Base-by-base conservation (phyloP, 1,139 yeast species). In the Pichiaceae sp. region DNA sequence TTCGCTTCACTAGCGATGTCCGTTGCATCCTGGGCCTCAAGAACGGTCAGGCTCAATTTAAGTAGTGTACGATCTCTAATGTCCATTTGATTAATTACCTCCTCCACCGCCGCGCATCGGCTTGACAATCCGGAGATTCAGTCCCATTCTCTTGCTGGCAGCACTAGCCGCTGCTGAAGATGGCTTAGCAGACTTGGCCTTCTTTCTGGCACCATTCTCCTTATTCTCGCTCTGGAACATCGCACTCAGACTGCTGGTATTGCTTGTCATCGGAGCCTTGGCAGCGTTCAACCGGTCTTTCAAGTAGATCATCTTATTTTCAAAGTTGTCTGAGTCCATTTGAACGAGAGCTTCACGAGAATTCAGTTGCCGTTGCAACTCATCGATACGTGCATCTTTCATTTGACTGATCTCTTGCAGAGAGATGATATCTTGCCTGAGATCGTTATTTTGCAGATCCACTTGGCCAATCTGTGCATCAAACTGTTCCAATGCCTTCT, bases 1-100 rank as follows among this genome's bases (percentile, higher is more conserved):
- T 91, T 49, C 70, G 95, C 42, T 72, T 76, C 45, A 75, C 91
- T 25, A 78, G 86, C 6, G 98, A 91, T 59, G 96, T 91, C n/a
- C 66, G 97, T 44, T 74, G 75, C 35, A 64, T 91, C 2, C 62
- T 91, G 41, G 78, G 95, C 4, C 64, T 91, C 46, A 76, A 86
- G 50, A 66, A 70, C 46, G 96, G 96, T 1, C 95, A 84, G 51
- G 68, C 70, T 43, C 74, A 78, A 6, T 80, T 84, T 53, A 79
- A 72, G 20, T 33, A 27, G 28, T 8, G 11, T 14, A 12, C 12
- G 6, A 9, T 17, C 15, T 30, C 7, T 15, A 9, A 29, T 29
- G 19, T n/a, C 17, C 20, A 29, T 9, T 15, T 8, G 12, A 27
- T 19, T 25, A 25, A 11, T 12, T 25, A 25, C 28, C 42, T 9